Evolutionary conservation across 345 rosid genomes (phyloP).

Genomic region (Gynandropsis gynandra): DNA sequence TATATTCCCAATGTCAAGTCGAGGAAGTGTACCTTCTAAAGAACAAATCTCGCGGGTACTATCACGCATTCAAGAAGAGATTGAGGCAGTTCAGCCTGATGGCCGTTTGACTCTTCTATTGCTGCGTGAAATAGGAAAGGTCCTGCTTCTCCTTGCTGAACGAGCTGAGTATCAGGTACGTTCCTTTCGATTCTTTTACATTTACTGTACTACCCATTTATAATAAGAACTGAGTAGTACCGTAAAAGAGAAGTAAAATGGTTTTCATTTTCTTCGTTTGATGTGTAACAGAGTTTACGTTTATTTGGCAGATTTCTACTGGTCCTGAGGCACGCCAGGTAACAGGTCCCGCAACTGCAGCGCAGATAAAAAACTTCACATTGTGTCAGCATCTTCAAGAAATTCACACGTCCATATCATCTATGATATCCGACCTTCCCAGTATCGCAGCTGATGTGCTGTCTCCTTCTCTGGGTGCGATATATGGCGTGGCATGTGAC

Average conservation of each 20-base stretch:
- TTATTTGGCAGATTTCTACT: constrained; percentile 72
- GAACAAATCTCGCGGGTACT: constrained; percentile 75
- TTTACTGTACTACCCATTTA: no score
- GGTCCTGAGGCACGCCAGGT: constrained; percentile 95
- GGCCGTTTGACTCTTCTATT: constrained; percentile 87
- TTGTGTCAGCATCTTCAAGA: constrained; percentile 92
- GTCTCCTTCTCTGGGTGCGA: constrained; percentile 63
- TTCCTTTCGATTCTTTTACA: neutral
- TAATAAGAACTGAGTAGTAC: neutral
- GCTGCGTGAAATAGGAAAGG: constrained; percentile 81
- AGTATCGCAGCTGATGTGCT: constrained; percentile 73
- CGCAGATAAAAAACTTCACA: constrained; percentile 82
- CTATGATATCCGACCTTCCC: constrained; percentile 61
- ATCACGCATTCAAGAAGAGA: constrained; percentile 85
- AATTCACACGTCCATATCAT: constrained; percentile 64
- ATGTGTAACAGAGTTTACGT: constrained; percentile 15
- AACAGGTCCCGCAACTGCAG: constrained; percentile 70
- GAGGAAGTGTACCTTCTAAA: constrained; percentile 88
- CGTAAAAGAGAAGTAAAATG: constrained; percentile 6
- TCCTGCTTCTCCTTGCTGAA: constrained; percentile 62
- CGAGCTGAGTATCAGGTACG: constrained; percentile 94
- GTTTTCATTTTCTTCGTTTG: constrained; percentile 6
- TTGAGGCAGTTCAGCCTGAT: constrained; percentile 87
- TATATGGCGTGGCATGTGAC: constrained; percentile 84
- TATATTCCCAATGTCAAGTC: constrained; percentile 81